phyloP scores from a whole-genome alignment of 148 eudicot species.

The Camellia japonica region DNA sequence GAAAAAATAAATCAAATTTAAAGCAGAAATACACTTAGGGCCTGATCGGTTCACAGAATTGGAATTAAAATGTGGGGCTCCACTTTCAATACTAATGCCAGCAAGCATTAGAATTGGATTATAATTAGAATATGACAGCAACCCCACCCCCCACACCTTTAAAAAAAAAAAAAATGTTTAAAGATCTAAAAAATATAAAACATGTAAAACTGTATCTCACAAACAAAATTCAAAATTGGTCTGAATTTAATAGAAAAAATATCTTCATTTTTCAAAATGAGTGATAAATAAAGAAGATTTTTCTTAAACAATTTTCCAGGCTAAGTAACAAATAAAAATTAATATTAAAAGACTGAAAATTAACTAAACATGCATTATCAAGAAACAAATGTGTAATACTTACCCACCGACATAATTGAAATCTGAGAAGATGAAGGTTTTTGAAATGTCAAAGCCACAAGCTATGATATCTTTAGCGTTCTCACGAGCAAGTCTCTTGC shows the following conservation, averaged over 20 bases:
- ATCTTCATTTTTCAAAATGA: background rate
- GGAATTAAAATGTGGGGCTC: no score
- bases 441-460: conserved; percentile 89
- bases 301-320: no score
- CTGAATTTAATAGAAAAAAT: background rate
- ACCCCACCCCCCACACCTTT: no score
- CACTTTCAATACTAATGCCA: no score
- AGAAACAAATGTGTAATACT: conserved; percentile 24
- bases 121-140: no score
- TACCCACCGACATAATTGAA: conserved; percentile 92
- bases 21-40: no score
- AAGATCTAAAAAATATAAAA: background rate
- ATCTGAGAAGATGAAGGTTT: conserved; percentile 85
- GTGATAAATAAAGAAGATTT: background rate
- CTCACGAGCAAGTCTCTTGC: conserved; percentile 93
- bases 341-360: background rate
- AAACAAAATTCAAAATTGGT: background rate
- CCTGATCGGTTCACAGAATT: no score
- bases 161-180: no score
- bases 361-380: no score
- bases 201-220: background rate
- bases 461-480: conserved; percentile 99
- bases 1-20: no score
- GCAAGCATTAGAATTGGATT: no score
- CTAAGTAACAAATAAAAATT: background rate